phyloP scores from a whole-genome alignment of 1,284 basidiomycete genomes.

The Irpex sp. region DNA sequence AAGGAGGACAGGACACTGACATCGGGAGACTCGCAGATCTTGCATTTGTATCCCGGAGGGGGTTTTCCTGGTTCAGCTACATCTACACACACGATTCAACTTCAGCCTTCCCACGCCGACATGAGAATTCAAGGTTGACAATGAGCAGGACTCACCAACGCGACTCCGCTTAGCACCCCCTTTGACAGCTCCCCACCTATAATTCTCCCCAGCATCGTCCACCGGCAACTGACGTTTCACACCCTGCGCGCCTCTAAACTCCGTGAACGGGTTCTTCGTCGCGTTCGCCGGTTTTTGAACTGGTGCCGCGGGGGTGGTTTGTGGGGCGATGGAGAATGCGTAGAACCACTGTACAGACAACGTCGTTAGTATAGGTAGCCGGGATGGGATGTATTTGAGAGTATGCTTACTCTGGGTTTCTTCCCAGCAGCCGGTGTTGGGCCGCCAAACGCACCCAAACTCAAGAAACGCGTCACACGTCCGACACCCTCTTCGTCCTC shows the following conservation, averaged over 20 bases:
- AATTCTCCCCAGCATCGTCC: slow-evolving; percentile 50
- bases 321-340: slow-evolving; percentile 62
- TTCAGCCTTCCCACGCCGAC: no score
- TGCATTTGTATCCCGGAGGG: slow-evolving; percentile 73
- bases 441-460: slow-evolving; percentile 88
- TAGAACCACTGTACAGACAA: slow-evolving; percentile 63
- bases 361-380: neutral
- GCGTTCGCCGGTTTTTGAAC: slow-evolving; percentile 56
- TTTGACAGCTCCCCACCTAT: slow-evolving; percentile 58
- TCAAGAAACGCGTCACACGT: slow-evolving; percentile 75
- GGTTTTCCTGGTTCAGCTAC: slow-evolving; percentile 47
- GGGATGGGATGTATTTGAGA: neutral
- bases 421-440: no score
- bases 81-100: no score
- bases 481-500: slow-evolving; percentile 56
- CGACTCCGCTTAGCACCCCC: slow-evolving; percentile 54
- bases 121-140: no score
- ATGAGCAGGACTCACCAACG: slow-evolving; percentile 38
- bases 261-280: slow-evolving; percentile 72
- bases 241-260: slow-evolving; percentile 28
- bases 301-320: slow-evolving; percentile 28
- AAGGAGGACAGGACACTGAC: no score
- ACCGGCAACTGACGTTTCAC: slow-evolving; percentile 47
- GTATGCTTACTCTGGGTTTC: slow-evolving; percentile 75
- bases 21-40: slow-evolving; percentile 71